phyloP scores from a whole-genome alignment of 2,329 filamentous ascomycete species.

The Hysterium pulicare region DNA sequence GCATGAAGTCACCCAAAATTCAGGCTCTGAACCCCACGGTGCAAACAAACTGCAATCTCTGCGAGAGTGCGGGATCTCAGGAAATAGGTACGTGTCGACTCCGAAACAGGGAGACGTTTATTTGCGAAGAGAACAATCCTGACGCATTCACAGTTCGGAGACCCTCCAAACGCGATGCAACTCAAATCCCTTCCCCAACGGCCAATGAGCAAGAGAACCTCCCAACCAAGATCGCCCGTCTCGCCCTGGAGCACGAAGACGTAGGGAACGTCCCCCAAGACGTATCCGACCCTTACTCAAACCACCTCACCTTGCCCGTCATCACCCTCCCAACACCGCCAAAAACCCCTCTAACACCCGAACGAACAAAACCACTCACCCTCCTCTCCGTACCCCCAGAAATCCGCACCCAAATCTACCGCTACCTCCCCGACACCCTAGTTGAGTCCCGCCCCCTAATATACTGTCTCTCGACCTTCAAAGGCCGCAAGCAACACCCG shows the following conservation, averaged over 20 bases:
- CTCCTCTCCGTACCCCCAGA: conserved; percentile 36
- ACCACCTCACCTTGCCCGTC: neutral
- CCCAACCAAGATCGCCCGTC: conserved; percentile 33
- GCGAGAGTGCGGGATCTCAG: conserved; percentile 5
- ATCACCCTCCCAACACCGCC: conserved; percentile 10
- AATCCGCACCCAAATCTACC: conserved; percentile 37
- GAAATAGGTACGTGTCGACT: neutral
- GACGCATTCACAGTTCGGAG: conserved; percentile 21
- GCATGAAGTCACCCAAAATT: conserved; percentile 31
- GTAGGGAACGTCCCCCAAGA: conserved; percentile 4
- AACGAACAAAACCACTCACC: conserved; percentile 13
- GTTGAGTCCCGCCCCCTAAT: conserved; percentile 34
- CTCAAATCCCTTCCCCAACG: conserved; percentile 15
- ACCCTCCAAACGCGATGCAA: conserved; percentile 35
- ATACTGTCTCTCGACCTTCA: conserved; percentile 40
- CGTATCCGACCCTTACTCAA: neutral
- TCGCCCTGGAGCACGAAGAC: conserved; percentile 17
- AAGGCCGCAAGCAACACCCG: conserved; percentile 35
- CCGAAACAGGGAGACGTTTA: neutral
- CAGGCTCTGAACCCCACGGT: conserved; percentile 35
- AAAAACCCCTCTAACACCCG: conserved; percentile 1
- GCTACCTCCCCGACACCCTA: conserved; percentile 30
- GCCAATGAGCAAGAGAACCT: neutral
- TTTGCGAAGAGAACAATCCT: conserved; percentile 18
- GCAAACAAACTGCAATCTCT: conserved; percentile 30